Evolutionary conservation across 768 basidiomycete genomes (phyloP).

Genomic region (Sarcodon sp.): DNA sequence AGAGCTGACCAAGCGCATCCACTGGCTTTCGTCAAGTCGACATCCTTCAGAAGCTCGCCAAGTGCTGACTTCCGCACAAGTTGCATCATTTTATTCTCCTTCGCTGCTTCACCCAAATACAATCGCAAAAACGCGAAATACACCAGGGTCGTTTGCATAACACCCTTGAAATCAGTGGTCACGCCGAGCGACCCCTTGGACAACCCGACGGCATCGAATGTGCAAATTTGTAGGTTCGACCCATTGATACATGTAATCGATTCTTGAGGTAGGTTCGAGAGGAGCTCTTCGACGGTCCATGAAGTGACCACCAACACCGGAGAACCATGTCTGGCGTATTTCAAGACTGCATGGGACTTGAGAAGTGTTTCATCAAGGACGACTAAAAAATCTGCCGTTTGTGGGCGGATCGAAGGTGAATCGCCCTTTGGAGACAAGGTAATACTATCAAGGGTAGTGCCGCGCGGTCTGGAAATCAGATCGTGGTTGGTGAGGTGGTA

Average conservation of each 20-base stretch:
- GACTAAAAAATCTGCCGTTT: conserved; percentile 56
- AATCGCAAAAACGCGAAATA: conserved; percentile 78
- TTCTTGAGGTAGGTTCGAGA: conserved; percentile 46
- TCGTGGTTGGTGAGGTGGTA: conserved; percentile 64
- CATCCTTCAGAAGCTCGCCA: conserved; percentile 31
- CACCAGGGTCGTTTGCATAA: conserved; percentile 43
- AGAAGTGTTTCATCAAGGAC: conserved; percentile 68
- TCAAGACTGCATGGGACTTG: conserved; percentile 63
- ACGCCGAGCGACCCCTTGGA: conserved; percentile 28
- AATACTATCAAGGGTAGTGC: conserved; percentile 55
- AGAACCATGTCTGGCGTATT: conserved; percentile 52
- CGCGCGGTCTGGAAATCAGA: conserved; percentile 60
- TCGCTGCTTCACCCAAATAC: conserved; percentile 59
- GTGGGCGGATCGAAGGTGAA: conserved; percentile 27
- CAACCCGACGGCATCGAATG: conserved; percentile 42
- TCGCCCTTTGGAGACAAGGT: conserved; percentile 40
- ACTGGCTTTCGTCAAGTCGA: conserved; percentile 39
- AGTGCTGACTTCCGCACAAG: conserved; percentile 38
- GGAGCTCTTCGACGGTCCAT: conserved; percentile 68
- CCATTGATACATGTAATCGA: conserved; percentile 32
- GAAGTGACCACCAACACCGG: conserved; percentile 61
- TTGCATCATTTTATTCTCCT: conserved; percentile 18
- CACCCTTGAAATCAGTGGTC: conserved; percentile 22
- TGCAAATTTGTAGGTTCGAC: conserved; percentile 44
- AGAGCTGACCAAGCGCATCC: conserved; percentile 56